Base-by-base conservation (phyloP, 2,329 filamentous ascomycete species). In the Penicillium aurantiogriseum region DNA sequence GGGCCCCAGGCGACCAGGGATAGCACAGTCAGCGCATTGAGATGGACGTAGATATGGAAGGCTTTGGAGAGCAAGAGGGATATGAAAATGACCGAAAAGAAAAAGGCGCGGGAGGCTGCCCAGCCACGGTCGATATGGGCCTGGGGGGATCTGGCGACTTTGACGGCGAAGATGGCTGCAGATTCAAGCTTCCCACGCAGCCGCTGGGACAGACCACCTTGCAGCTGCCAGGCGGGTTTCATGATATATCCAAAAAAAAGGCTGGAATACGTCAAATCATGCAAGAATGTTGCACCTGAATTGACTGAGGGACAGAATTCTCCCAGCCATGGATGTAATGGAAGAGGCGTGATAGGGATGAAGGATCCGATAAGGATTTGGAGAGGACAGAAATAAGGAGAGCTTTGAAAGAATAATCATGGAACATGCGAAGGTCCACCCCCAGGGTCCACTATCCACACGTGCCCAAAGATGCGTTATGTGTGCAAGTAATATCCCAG, bases 81-180 rank as follows among this genome's bases (percentile, higher is more conserved):
- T 45, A 62, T 62, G 15, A 60, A 60, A 21, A 55, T 60, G n/a
- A 62, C 40, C 0, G 59, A 60, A 49, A 62, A 60, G 17, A 60
- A 31, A 46, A 55, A 62, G 33, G 42, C 54, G 7, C 56, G 60
- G 19, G 39, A 57, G 5, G 39, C 42, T 23, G 29, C 40, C 60
- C 60, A 62, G 13, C 33, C 54, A 29, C 19, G 38, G 36, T 60
- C 54, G 23, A 60, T 2, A 23, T 57, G 57, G 3, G 47, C 21
- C n/a, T 62, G 60, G 15, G 57, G 57, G 11, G 54, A 60, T 60
- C 36, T 54, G 23, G 51, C 51, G 35, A 62, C 35, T 25, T 45
- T 27, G 25, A 62, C 15, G 21, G 40, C 47, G 17, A 52, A 43
- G 33, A 47, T 9, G 33, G 38, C 54, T 29, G 44, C 27, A n/a